Evolutionary conservation across 208 protist genomes (phyloP), one percentile per base, ranked within the genome.

Genomic region (Trypanosoma congolense): DNA sequence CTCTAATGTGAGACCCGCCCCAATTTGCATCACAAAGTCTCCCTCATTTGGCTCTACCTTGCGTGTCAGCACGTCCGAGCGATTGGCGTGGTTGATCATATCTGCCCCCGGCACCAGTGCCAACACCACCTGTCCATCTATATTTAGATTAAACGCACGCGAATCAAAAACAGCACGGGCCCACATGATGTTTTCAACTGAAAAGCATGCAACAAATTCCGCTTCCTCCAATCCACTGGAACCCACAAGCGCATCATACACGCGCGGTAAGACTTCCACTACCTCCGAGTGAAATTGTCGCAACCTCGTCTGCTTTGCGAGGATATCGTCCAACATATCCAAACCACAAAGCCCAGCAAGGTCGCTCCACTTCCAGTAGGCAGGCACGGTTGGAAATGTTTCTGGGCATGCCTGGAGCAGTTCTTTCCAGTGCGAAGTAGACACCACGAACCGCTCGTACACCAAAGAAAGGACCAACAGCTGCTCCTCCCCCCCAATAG

Each of bases 51-150:
- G 52, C 55, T 88, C 80, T 22, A 95, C 85, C 26, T 55, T 65
- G 5, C 89, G 89, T 19, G 81, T 55, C n/a, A 93, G 66, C 28
- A 92, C 83, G 56, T 95, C 78, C 21, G 77, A 73, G 49, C 53
- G 69, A 51, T 90, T 91, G 35, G 57, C 38, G 70, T 96, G 90
- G 61, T 96, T 96, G 30, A 96, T 80, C 85, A 93, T 94, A 60
- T 96, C 90, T 1, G 90, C 90, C 25, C 77, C 24, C 0, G 87
- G 90, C 29, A 93, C 80, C 19, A 96, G 65, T 8, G 82, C 69
- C 42, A 93, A 61, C 4, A 83, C 71, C 0, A 80, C 69, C 21
- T 50, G 31, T 16, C 77, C 81, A 49, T 96, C 87, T 1, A 94
- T 57, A 65, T 90, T 88, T 12, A 96, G 71, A 56, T 87, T 82